Conservation (phyloP, 139 green algal species). For the Auxenochlorella pyrenoidosa region DNA sequence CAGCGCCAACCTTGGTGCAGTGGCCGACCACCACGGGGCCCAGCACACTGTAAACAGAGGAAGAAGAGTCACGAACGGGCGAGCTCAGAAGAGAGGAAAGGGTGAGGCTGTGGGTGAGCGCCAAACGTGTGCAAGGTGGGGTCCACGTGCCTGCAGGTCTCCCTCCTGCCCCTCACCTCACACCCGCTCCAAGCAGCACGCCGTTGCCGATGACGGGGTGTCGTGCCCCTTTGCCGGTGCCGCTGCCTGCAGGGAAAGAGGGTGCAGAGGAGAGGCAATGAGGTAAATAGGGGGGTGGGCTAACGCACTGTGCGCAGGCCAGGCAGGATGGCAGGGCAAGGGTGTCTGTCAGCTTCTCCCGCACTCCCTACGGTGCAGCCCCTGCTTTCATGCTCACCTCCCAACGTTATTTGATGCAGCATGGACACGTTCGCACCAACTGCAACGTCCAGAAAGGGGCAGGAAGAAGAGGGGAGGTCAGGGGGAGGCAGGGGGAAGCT, state of each 20-base stretch:
- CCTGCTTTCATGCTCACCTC: constrained; percentile 41
- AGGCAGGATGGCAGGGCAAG: too few relatives aligned
- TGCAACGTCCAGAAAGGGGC: too few relatives aligned
- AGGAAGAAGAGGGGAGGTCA: too few relatives aligned
- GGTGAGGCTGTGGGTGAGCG: background rate
- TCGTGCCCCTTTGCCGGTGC: constrained; percentile 74
- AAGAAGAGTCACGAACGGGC: background rate
- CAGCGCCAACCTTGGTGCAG: constrained; percentile 88
- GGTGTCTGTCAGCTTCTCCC: too few relatives aligned
- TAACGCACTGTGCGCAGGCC: too few relatives aligned
- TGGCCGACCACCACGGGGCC: constrained; percentile 81
- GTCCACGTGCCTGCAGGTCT: background rate
- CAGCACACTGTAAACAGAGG: constrained; percentile 59
- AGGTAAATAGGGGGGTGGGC: too few relatives aligned
- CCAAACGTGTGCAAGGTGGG: background rate
- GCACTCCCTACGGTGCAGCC: too few relatives aligned
- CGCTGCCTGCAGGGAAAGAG: constrained; percentile 55
- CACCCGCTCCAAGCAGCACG: constrained; percentile 89
- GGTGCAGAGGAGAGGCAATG: too few relatives aligned
- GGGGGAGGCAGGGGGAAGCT: too few relatives aligned
- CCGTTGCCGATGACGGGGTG: constrained; percentile 86
- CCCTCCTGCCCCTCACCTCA: constrained; percentile 35
- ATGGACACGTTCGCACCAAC: constrained; percentile 95
- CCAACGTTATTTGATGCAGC: constrained; percentile 96
- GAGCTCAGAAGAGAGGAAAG: background rate